These are phyloP conservation scores for Willaertia magna DNA, from an alignment of 208 protist genomes.

Conservation along the genomic window DNA sequence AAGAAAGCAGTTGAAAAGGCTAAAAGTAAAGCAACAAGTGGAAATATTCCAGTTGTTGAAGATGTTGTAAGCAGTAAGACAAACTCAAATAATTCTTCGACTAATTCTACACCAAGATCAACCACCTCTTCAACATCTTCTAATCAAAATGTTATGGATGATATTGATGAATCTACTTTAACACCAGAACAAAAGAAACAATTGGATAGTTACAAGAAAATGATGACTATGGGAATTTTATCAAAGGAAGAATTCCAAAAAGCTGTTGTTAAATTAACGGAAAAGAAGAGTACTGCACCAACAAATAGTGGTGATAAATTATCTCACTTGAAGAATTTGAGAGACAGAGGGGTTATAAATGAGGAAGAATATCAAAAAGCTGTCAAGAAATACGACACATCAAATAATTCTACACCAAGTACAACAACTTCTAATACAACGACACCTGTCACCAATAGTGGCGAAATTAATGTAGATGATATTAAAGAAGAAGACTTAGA, in stretches of 20 bases:
- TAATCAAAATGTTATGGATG: too few relatives aligned
- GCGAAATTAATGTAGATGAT: not conserved
- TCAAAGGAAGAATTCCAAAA: not conserved
- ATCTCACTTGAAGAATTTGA: not conserved
- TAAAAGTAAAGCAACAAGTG: not conserved
- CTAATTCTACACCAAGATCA: not conserved
- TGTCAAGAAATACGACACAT: not conserved
- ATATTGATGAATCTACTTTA: not conserved
- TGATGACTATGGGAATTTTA: not conserved
- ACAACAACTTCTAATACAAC: not conserved
- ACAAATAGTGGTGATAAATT: not conserved
- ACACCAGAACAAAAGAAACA: not conserved
- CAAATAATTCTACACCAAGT: not conserved
- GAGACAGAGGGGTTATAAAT: not conserved
- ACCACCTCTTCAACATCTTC: not conserved
- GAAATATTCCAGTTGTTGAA: not conserved
- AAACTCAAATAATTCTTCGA: not conserved
- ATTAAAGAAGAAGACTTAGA: not conserved
- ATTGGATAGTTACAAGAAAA: not conserved
- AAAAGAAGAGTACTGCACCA: not conserved
- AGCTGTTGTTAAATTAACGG: not conserved
- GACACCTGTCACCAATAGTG: too few relatives aligned
- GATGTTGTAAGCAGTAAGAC: not conserved
- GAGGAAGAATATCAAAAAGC: not conserved
- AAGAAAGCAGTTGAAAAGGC: not conserved